Evolutionary conservation across 1,139 yeast genomes (phyloP).

Genomic region (Diutina ranongensis): DNA sequence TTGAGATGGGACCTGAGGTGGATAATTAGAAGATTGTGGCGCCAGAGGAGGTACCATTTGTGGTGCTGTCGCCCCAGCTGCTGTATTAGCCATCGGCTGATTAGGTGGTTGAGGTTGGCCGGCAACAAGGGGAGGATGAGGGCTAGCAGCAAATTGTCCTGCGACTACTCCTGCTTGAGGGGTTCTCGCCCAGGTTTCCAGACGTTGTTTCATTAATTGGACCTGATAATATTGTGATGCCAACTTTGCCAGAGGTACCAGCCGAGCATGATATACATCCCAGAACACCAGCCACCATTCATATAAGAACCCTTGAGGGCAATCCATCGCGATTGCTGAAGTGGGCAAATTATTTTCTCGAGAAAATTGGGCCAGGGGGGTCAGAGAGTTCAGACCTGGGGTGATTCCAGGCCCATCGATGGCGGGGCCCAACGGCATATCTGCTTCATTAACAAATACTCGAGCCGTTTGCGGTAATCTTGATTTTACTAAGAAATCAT

Average conservation of each 20-base stretch:
- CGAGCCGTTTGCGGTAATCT: constrained; percentile 62
- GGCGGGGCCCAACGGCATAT: constrained; percentile 25
- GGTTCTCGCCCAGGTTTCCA: constrained; percentile 18
- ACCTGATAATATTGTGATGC: constrained; percentile 68
- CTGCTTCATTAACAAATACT: constrained; percentile 65
- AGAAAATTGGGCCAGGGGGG: constrained; percentile 14
- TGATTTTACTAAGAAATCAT: constrained; percentile 74
- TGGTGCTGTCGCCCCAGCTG: not conserved
- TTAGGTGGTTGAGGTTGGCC: constrained; percentile 9
- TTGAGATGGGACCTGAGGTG: not conserved
- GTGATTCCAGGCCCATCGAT: constrained; percentile 8
- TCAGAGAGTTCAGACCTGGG: constrained; percentile 14
- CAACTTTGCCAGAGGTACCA: constrained; percentile 37
- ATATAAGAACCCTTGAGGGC: constrained; percentile 76
- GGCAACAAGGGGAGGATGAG: constrained; percentile 7
- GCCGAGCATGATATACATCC: constrained; percentile 76
- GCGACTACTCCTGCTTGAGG: constrained; percentile 1
- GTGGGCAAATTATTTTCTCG: constrained; percentile 36
- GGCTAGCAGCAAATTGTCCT: not conserved
- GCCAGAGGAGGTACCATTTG: constrained; percentile 6
- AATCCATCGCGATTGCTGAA: constrained; percentile 49
- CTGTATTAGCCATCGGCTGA: constrained; percentile 7
- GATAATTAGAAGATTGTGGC: not conserved
- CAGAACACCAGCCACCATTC: constrained; percentile 98
- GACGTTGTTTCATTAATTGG: constrained; percentile 53